These are phyloP conservation scores for Lodderomyces parapsilosis DNA, from an alignment of 1,139 yeast genomes.

Conservation along the genomic window DNA sequence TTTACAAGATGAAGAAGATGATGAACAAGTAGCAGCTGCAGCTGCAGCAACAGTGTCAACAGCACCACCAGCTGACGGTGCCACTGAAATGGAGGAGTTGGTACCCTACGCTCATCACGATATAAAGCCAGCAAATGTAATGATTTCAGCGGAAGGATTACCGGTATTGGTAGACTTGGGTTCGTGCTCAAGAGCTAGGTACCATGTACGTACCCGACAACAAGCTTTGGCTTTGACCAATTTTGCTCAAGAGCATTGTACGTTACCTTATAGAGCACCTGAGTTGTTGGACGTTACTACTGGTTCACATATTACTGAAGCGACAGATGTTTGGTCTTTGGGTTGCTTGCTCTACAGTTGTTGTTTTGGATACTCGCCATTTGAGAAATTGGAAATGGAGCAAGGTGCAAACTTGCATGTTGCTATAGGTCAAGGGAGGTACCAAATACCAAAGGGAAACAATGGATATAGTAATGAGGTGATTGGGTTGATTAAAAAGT, in stretches of 20 bases:
- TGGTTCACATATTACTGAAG: slow-evolving; percentile 61
- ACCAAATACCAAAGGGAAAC: slow-evolving; percentile 52
- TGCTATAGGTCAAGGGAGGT: slow-evolving; percentile 74
- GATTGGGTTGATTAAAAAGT: slow-evolving; percentile 52
- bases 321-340: slow-evolving; percentile 85
- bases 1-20: slow-evolving; percentile 8
- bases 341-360: slow-evolving; percentile 82
- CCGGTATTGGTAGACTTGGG: slow-evolving; percentile 88
- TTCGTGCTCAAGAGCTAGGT: slow-evolving; percentile 66
- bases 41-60: slow-evolving; percentile 7
- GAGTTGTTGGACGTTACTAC: slow-evolving; percentile 79
- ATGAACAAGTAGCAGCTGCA: slow-evolving; percentile 12
- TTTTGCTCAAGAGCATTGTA: slow-evolving; percentile 81
- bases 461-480: slow-evolving; percentile 53
- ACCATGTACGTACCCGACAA: slow-evolving; percentile 54
- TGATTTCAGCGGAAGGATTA: slow-evolving; percentile 69
- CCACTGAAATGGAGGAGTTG: slow-evolving; percentile 55
- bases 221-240: slow-evolving; percentile 79
- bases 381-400: slow-evolving; percentile 77
- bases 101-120: slow-evolving; percentile 84
- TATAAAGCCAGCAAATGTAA: slow-evolving; percentile 83
- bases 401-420: slow-evolving; percentile 80
- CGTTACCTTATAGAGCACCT: slow-evolving; percentile 87
- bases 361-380: slow-evolving; percentile 80
- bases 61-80: slow-evolving; percentile 8